Evolutionary conservation across 148 eudicot genomes (phyloP).

Genomic region (Suaeda aralocaspica): DNA sequence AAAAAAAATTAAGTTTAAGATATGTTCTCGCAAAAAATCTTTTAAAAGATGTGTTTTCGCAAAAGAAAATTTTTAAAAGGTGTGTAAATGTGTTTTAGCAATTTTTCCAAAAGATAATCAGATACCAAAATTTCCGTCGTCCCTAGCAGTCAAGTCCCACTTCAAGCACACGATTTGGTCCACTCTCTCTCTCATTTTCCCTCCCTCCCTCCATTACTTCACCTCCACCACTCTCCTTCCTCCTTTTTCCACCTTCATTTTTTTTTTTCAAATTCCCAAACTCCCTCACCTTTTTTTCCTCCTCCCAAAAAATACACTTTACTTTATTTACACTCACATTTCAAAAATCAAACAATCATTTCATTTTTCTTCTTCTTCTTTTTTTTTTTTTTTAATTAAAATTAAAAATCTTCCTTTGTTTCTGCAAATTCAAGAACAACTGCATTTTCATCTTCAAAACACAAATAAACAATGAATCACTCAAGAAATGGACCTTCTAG

Average conservation of each 20-base stretch:
- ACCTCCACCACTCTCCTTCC: conserved; percentile 15
- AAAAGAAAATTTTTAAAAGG: too few relatives aligned
- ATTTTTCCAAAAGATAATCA: too few relatives aligned
- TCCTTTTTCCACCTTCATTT: neutral
- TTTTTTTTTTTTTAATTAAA: neutral
- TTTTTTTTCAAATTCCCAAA: conserved; percentile 3
- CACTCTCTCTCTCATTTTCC: conserved; percentile 1
- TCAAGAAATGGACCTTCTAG: conserved; percentile 24
- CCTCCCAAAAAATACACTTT: too few relatives aligned
- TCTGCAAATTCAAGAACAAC: too few relatives aligned
- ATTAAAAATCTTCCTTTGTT: neutral
- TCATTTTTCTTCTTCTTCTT: neutral
- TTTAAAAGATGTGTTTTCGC: too few relatives aligned
- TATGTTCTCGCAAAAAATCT: too few relatives aligned
- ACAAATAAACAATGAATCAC: conserved; percentile 21
- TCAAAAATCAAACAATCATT: too few relatives aligned
- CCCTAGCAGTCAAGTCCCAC: neutral
- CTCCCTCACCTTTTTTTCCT: too few relatives aligned
- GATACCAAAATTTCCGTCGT: conserved; percentile 14
- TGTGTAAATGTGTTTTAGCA: too few relatives aligned
- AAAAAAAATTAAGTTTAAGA: too few relatives aligned
- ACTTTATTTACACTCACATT: too few relatives aligned
- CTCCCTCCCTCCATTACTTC: conserved; percentile 20
- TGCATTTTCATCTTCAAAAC: too few relatives aligned
- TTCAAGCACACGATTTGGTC: conserved; percentile 18